A percentile compares a stretch with the other conserved stretches of the same genome.
Conservation (phyloP, 176 grass and related monocot genomes). For the Secale cereale region DNA sequence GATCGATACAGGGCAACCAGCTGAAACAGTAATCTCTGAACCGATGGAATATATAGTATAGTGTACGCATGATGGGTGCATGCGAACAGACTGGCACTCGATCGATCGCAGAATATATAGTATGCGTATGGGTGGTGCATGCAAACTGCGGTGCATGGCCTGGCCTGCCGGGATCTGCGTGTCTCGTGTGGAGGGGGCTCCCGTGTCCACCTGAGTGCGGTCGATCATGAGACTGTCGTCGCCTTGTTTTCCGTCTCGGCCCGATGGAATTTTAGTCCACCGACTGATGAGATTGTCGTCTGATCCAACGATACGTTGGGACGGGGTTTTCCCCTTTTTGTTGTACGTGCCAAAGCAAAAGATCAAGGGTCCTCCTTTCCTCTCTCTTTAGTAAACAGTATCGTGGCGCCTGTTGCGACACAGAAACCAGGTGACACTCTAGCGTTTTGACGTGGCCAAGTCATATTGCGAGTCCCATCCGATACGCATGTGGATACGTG, state of each 20-base stretch:
- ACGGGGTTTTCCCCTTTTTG: not conserved
- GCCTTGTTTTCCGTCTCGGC: not conserved
- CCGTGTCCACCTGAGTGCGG: not conserved
- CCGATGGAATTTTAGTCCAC: not conserved
- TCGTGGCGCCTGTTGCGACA: not conserved
- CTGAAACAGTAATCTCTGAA: not conserved
- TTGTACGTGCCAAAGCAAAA: not conserved
- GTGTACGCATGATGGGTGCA: not conserved
- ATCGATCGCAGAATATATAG: conserved; percentile 14
- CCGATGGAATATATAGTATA: not conserved
- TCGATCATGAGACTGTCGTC: not conserved
- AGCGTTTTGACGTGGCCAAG: not conserved
- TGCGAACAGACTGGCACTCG: not conserved
- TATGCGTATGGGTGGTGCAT: not conserved
- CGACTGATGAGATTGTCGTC: not conserved
- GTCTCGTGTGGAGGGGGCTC: not conserved
- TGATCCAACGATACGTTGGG: not conserved
- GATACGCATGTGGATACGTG: not conserved
- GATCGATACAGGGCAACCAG: not conserved
- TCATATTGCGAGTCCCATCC: not conserved
- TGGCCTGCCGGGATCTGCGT: not conserved
- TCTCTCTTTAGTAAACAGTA: not conserved
- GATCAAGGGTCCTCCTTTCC: not conserved
- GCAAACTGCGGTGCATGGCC: not conserved
- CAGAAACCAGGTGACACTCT: not conserved